Base-by-base conservation (phyloP, 768 basidiomycete genomes). In the Mrakia frigida region DNA sequence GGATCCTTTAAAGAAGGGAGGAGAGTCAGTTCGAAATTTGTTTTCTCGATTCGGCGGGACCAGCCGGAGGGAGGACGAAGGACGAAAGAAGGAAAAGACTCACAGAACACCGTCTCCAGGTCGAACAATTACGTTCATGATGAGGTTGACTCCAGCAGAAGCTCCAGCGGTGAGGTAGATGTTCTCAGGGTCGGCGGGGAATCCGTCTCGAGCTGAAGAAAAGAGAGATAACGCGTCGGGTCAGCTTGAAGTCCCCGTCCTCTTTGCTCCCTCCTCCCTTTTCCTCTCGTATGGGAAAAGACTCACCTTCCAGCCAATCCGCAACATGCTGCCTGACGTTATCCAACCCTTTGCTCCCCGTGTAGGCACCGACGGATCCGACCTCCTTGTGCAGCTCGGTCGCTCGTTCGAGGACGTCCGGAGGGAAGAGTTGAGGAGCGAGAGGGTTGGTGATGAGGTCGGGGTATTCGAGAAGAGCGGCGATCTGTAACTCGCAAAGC, bases 131-230 rank as follows among this genome's bases (percentile, higher is more conserved):
- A 83, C 79, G 53, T 76, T 78, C 70, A 83, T 79, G 76, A 82
- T 80, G 63, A 80, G 80, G 7, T 92, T 90, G n/a, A 99, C 95
- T 72, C 96, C 97, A 18, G 90, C 89, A 31, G 94, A 97, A 28
- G 97, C 96, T 59, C 96, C 97, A 35, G 89, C 91, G 25, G 96
- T 98, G 60, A 99, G 89, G 87, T 93, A 99, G 83, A 99, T 96
- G 82, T 90, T 86, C 73, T 88, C 88, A 2, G 94, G 91, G 82
- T 92, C 84, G 25, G 93, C 87, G 4, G 93, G 90, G 83, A 89
- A 90, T 16, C 94, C 94, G 82, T 98, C 96, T 69, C 96, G 93
- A 74, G 90, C 94, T 96, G 77, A 11, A 11, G 25, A 18, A 28
- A 70, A 13, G 60, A 78, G 71, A 23, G 31, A 52, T 10, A 28